phyloP scores from a whole-genome alignment of 345 rosid genomes.

The Isatis tinctoria region DNA sequence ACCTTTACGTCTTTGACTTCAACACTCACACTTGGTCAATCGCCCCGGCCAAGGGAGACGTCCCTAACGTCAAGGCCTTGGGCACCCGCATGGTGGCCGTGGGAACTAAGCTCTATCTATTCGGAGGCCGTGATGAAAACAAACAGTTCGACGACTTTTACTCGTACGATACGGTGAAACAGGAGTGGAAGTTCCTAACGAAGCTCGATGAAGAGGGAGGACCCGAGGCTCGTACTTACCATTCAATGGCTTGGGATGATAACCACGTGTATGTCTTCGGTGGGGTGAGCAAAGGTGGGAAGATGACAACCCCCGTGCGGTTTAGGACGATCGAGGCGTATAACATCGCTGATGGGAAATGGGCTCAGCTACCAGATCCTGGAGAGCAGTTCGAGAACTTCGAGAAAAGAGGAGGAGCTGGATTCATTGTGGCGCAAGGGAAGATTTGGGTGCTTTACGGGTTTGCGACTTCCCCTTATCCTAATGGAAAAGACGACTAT shows the following conservation, averaged over 20 bases:
- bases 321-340: not conserved
- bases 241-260: not conserved
- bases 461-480: not conserved
- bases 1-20: conserved; percentile 21
- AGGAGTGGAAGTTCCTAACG: conserved; percentile 9
- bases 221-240: not conserved
- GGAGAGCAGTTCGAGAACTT: not conserved
- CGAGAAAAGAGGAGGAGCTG: conserved; percentile 3
- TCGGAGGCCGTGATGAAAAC: conserved; percentile 1
- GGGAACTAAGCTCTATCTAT: conserved; percentile 1
- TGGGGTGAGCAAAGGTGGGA: not conserved
- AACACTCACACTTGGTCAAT: conserved; percentile 14
- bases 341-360: not conserved
- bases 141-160: not conserved
- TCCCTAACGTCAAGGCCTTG: not conserved
- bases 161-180: not conserved
- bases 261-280: conserved; percentile 6
- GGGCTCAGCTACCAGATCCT: conserved; percentile 10
- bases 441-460: conserved; percentile 20
- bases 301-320: not conserved
- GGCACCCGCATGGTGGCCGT: not conserved
- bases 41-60: not conserved
- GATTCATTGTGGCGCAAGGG: not conserved
- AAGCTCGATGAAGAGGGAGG: not conserved
- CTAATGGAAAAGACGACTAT: not conserved